Evolutionary conservation across 2,329 filamentous ascomycete species (phyloP).

Genomic region (Raffaelea arxii): DNA sequence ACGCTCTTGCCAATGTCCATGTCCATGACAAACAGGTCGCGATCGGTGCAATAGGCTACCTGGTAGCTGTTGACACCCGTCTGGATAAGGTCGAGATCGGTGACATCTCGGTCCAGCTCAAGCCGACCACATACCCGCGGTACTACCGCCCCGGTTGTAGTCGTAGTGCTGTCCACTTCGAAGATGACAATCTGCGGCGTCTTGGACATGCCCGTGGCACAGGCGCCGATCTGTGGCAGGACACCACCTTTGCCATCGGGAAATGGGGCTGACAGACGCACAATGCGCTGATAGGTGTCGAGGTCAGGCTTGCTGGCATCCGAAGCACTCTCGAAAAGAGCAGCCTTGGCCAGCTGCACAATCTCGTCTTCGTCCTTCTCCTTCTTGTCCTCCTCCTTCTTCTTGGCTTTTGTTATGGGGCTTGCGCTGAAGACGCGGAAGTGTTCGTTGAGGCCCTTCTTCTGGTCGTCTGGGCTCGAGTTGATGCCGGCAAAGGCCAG

Average conservation of each 20-base stretch:
- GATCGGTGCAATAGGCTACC: slow-evolving; percentile 69
- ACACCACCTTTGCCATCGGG: slow-evolving; percentile 29
- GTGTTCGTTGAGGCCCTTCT: slow-evolving; percentile 73
- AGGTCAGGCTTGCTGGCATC: slow-evolving; percentile 26
- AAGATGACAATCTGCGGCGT: slow-evolving; percentile 75
- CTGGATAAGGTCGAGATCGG: slow-evolving; percentile 62
- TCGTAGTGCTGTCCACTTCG: slow-evolving; percentile 48
- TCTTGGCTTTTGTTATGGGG: slow-evolving; percentile 7
- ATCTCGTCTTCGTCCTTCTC: slow-evolving; percentile 29
- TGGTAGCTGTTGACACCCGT: slow-evolving; percentile 53
- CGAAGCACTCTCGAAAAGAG: slow-evolving; percentile 37
- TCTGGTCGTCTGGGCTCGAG: slow-evolving; percentile 61
- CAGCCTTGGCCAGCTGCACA: slow-evolving; percentile 39
- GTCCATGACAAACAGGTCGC: slow-evolving; percentile 60
- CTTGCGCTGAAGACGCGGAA: slow-evolving; percentile 54
- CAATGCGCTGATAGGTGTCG: slow-evolving; percentile 48
- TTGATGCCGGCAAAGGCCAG: slow-evolving; percentile 72
- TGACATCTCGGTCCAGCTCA: slow-evolving; percentile 46
- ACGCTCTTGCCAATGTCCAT: too few species aligned
- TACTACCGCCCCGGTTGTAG: slow-evolving; percentile 29
- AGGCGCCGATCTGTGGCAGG: slow-evolving; percentile 58
- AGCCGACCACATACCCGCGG: slow-evolving; percentile 40
- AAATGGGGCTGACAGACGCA: slow-evolving; percentile 41
- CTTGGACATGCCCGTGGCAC: slow-evolving; percentile 68
- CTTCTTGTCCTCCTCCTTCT: slow-evolving; percentile 19